Evolutionary conservation across 2,329 filamentous ascomycete genomes (phyloP).

Genomic region (Fusarium brevicatenulatum): DNA sequence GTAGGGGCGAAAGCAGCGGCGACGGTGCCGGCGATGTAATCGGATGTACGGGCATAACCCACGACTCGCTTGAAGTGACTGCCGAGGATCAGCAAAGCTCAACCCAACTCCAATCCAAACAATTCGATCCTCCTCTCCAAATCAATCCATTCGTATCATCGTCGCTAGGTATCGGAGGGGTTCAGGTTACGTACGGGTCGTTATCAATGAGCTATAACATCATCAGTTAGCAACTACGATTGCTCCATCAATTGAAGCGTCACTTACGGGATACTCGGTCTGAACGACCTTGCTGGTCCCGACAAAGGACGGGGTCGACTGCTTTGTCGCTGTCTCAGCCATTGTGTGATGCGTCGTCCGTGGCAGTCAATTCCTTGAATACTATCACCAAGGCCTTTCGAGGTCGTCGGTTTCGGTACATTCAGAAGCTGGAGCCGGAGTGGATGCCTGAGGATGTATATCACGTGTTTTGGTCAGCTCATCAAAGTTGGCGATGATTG

Average conservation of each 20-base stretch:
- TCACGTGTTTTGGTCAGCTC: constrained; percentile 47
- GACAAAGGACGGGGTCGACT: constrained; percentile 49
- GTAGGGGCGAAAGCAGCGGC: constrained; percentile 78
- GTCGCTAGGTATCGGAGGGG: background rate
- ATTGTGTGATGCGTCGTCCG: constrained; percentile 48
- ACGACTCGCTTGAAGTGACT: constrained; percentile 94
- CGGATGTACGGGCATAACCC: constrained; percentile 83
- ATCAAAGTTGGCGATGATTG: constrained; percentile 27
- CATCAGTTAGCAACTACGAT: constrained; percentile 39
- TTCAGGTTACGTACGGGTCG: constrained; percentile 78
- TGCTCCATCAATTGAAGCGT: constrained; percentile 32
- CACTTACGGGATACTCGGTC: constrained; percentile 86
- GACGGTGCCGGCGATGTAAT: constrained; percentile 78
- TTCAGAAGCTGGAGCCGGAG: constrained; percentile 37
- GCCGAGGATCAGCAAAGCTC: constrained; percentile 44
- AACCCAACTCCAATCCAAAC: background rate
- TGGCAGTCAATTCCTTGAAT: constrained; percentile 45
- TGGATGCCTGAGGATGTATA: constrained; percentile 45
- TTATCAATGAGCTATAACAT: constrained; percentile 91
- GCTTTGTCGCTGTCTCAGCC: constrained; percentile 53
- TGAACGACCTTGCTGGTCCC: constrained; percentile 76
- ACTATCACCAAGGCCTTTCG: constrained; percentile 39
- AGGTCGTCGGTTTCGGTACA: constrained; percentile 40
- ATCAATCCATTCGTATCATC: background rate
- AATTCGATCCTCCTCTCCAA: background rate